Evolutionary conservation across 1,284 basidiomycete genomes (phyloP), one percentile per base, ranked within the genome.

Genomic region (Chiua sp.): DNA sequence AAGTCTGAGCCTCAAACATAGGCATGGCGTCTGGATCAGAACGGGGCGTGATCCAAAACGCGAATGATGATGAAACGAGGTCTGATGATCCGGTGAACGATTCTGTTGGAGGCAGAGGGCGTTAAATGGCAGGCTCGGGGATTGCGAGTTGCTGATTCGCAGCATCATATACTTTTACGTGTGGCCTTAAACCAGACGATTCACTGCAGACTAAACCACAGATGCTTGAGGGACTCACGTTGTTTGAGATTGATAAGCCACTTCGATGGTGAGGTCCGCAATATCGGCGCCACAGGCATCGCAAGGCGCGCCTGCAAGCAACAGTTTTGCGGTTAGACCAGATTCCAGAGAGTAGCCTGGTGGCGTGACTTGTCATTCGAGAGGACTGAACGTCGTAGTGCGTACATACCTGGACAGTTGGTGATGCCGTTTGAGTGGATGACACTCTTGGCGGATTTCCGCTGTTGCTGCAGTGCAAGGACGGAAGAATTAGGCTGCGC

Each of bases 141-240:
- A 93, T 80, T n/a, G 85, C 85, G 73, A 87, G 92, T 68, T 92
- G 91, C 33, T 81, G 68, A 44, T 84, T 74, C 3, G 77, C 81
- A 3, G 83, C 82, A 69, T 93, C 91, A 68, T 81, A 87, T 48
- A 93, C 87, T 67, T 91, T 87, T 46, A 94, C 90, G 61, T 89
- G 91, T 11, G 94, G 79, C 39, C 88, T 90, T 15, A 20, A 35
- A 32, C 20, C 46, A 20, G 16, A 18, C 46, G 16, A 13, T 51
- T 16, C 47, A 22, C 18, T 20, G 6, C 7, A 28, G 18, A n/a
- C n/a, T n/a, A n/a, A n/a, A n/a, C n/a, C n/a, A n/a, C n/a, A n/a
- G n/a, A 35, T 39, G 32, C 16, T 48, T 13, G 47, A 54, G 42
- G 33, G 67, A 61, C 85, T 4, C 20, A 70, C 87, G 85, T 78